Base-by-base conservation (phyloP, 2,329 filamentous ascomycete genomes). In the Acephala macrosclerotiorum region DNA sequence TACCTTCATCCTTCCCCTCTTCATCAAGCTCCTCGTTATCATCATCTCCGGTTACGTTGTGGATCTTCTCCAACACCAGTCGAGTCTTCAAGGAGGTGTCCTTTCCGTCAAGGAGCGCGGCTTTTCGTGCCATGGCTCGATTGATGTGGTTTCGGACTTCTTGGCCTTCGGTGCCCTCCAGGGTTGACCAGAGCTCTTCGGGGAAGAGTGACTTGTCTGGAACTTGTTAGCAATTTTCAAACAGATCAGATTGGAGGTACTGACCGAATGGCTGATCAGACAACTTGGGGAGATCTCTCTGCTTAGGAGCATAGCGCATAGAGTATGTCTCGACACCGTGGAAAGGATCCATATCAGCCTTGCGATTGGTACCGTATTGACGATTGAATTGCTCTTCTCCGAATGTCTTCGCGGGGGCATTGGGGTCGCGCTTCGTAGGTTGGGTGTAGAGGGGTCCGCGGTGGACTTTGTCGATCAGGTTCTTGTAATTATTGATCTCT, bases 261-360 rank as follows among this genome's bases (percentile, higher is more conserved):
- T 82, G 74, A 87, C 85, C 80, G 72, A 87, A 88, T 22, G 84
- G 80, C 51, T 85, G 77, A 25, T 81, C 83, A 57, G 81, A 80
- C 22, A 89, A 77, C 67, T 83, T 82, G 0, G 87, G 87, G 11
- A 89, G 73, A 22, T 79, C 82, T 66, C 85, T 79, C 70, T 82
- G 82, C 71, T 85, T 85, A 69, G 85, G 86, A 63, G 83, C 78
- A 75, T 88, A 89, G 72, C 83, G 84, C 61, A 84, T 80, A 18
- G 83, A 83, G 73, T 87, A 90, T 0, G 85, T 87, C 45, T 85
- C 84, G 76, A 88, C 88, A 63, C 85, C 85, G 51, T 84, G 81
- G 72, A 90, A 90, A 1, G 87, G 85, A 74, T 90, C 85, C 72
- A 88, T 85, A 22, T 82, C 81, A 2, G 78, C 79, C 66, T 80